Percentiles rank a stretch among this genome's conserved stretches.
Conservation (phyloP, 2,329 filamentous ascomycete genomes). For the Calonectria honghensis region DNA sequence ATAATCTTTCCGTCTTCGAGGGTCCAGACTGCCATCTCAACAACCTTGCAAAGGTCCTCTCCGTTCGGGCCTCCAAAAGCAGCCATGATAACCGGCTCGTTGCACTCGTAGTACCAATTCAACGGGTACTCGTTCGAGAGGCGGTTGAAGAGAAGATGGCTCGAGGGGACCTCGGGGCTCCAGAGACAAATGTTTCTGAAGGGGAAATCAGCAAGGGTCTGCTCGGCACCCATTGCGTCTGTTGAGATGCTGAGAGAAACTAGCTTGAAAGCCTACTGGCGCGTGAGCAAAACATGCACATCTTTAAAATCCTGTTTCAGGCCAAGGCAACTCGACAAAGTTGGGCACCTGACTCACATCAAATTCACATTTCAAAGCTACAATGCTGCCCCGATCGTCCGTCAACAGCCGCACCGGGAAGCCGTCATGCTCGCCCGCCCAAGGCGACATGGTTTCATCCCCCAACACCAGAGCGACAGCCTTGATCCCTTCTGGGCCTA, state of each 20-base stretch:
- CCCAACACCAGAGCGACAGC: constrained; percentile 8
- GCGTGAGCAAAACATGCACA: neutral
- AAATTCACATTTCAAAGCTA: constrained; percentile 20
- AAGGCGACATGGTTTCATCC: neutral
- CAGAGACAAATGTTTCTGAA: constrained; percentile 19
- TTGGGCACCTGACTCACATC: constrained; percentile 18
- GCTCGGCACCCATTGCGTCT: neutral
- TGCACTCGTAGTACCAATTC: neutral
- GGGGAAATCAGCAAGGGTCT: neutral
- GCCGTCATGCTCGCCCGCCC: constrained; percentile 11
- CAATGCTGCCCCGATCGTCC: neutral
- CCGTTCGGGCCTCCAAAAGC: constrained; percentile 7
- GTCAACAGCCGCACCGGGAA: constrained; percentile 13
- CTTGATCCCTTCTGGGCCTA: constrained; percentile 4
- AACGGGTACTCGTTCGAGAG: neutral
- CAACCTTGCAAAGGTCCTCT: constrained; percentile 4
- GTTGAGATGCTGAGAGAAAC: constrained; percentile 26
- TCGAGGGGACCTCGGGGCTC: constrained; percentile 3
- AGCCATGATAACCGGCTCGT: neutral
- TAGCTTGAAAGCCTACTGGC: constrained; percentile 23
- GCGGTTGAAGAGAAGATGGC: neutral
- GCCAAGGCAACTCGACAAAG: neutral
- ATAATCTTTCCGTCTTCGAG: neutral
- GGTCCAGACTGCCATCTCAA: neutral
- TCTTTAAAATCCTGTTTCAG: neutral